Evolutionary conservation across 1,284 basidiomycete species (phyloP).

Genomic region (Wolfiporia cocos): DNA sequence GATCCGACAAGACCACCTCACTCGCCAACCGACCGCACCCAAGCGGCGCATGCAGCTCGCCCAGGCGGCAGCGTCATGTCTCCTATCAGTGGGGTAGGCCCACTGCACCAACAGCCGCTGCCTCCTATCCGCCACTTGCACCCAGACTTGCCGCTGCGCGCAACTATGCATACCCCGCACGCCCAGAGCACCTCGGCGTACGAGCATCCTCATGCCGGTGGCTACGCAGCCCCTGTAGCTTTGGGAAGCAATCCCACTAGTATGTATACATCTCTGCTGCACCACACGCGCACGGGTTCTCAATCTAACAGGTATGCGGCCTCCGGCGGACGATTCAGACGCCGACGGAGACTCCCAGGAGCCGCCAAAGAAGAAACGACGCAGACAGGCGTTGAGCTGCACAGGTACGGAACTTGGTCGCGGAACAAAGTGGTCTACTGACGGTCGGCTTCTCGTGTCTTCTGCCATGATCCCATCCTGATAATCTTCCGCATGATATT

Average conservation of each 20-base stretch:
- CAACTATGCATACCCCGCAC: conserved; percentile 11
- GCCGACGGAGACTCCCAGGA: conserved; percentile 40
- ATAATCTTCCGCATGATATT: conserved; percentile 6
- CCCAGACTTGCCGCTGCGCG: conserved; percentile 44
- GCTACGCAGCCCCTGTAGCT: conserved; percentile 14
- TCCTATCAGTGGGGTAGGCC: background rate
- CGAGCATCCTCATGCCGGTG: conserved; percentile 11
- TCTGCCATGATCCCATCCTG: background rate
- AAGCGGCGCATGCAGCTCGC: conserved; percentile 12
- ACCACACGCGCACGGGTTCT: background rate
- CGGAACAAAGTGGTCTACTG: background rate
- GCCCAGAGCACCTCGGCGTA: conserved; percentile 9
- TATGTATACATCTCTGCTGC: conserved; percentile 13
- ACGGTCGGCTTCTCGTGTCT: background rate
- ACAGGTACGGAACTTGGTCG: conserved; percentile 56
- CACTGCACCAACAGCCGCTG: conserved; percentile 27
- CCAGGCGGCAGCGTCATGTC: conserved; percentile 1
- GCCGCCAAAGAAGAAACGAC: conserved; percentile 69
- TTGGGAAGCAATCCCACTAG: too few relatives aligned
- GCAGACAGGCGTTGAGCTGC: conserved; percentile 70
- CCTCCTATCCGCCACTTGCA: conserved; percentile 64
- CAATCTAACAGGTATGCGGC: conserved; percentile 14
- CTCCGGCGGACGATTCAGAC: conserved; percentile 36
- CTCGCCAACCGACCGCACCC: conserved; percentile 13
- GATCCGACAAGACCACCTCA: conserved; percentile 17